Base-by-base conservation (phyloP, 2,329 filamentous ascomycete species). In the Penicillium rolfsii region DNA sequence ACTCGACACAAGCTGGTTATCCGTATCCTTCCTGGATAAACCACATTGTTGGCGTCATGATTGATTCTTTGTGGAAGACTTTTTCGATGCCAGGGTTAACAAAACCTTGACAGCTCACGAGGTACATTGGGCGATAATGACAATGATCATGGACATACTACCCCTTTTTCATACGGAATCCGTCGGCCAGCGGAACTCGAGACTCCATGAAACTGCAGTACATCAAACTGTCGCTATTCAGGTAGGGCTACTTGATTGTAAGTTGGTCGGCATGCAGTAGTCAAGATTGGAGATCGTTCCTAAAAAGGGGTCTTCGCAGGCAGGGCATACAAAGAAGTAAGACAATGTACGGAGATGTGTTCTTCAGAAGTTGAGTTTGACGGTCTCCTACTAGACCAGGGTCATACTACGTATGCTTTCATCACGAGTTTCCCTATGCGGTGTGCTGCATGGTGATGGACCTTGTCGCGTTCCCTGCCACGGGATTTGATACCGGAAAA, bases 361-460 rank as follows among this genome's bases (percentile, higher is more conserved):
- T 22, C 19, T 43, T 24, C 26, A 19, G 30, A 36, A 41, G n/a
- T 56, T 40, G 40, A 19, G 38, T 41, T 41, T 38, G 48, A 58
- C 28, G 7, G 24, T 30, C 40, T 22, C 5, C 6, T 5, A 16
- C 35, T 36, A 40, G 43, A 3, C 24, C 30, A 16, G 36, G n/a
- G 38, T 14, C 33, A 58, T 40, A 22, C 14, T 28, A 54, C 26
- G 52, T 40, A 54, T 43, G 36, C 56, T 30, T n/a, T 59, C 40
- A 22, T 38, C 19, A 49, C 4, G 19, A 36, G 40, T 55, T 61
- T 59, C 55, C 62, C 24, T 11, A 56, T 58, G n/a, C 9, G 57
- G 62, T 19, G 24, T 52, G 52, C 30, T 61, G 59, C 61, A 66
- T 55, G 19, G 59, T 33, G 30, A 33, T 11, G 30, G 30, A 33